Conservation (phyloP, 2,329 filamentous ascomycete genomes). For the Thielaviopsis populi region DNA sequence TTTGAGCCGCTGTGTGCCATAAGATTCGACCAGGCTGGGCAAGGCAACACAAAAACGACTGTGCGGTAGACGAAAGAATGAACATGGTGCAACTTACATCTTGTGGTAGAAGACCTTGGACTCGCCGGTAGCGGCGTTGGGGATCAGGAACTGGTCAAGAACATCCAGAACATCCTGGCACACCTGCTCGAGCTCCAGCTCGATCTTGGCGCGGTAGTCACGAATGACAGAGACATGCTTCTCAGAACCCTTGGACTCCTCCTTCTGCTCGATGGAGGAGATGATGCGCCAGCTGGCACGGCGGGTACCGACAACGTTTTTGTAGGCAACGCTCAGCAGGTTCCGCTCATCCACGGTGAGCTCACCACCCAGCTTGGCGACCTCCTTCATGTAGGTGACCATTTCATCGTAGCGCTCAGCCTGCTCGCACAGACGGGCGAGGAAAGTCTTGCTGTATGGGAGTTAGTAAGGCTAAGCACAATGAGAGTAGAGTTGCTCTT, state of each 20-base stretch:
- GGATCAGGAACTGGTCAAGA: slow-evolving; percentile 82
- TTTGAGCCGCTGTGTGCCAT: background rate
- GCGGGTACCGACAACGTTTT: slow-evolving; percentile 97
- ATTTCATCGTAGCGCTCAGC: slow-evolving; percentile 99
- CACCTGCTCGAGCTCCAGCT: slow-evolving; percentile 91
- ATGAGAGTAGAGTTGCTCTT: background rate
- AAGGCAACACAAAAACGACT: too few relatives aligned
- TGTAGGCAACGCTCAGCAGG: slow-evolving; percentile 96
- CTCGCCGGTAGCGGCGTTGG: slow-evolving; percentile 90
- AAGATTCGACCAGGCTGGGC: too few relatives aligned
- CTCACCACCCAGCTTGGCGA: slow-evolving; percentile 72
- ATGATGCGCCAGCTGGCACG: slow-evolving; percentile 99
- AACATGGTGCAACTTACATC: slow-evolving; percentile 66
- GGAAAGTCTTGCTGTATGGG: slow-evolving; percentile 86
- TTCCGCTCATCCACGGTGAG: slow-evolving; percentile 95
- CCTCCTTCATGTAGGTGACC: slow-evolving; percentile 99
- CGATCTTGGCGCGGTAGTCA: slow-evolving; percentile 97
- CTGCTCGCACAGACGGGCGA: slow-evolving; percentile 99
- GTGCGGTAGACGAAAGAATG: too few relatives aligned
- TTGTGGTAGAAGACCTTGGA: slow-evolving; percentile 99
- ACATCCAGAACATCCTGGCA: slow-evolving; percentile 97
- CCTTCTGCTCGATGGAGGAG: slow-evolving; percentile 99
- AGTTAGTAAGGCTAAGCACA: slow-evolving; percentile 10
- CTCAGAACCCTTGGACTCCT: slow-evolving; percentile 95
- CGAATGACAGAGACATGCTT: slow-evolving; percentile 90